Evolutionary conservation across 2,329 filamentous ascomycete species (phyloP).

Genomic region (Tolypocladium endophyticum): DNA sequence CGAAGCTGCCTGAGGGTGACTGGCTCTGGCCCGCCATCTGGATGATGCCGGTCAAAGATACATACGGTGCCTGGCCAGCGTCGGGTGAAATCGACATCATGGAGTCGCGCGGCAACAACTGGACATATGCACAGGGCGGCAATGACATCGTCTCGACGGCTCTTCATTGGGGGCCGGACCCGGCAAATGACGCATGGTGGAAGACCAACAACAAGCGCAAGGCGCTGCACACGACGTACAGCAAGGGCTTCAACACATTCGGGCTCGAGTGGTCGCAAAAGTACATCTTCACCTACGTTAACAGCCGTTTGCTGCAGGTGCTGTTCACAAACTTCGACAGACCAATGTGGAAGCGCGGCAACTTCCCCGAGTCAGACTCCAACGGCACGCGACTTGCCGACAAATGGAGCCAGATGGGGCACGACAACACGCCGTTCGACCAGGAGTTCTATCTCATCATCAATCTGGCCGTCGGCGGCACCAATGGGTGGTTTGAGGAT

Average conservation of each 20-base stretch:
- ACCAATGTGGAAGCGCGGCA: constrained; percentile 57
- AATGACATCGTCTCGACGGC: constrained; percentile 73
- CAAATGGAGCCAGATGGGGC: constrained; percentile 52
- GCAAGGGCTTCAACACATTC: constrained; percentile 60
- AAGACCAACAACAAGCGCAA: constrained; percentile 67
- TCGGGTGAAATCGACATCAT: constrained; percentile 80
- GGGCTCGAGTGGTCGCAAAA: constrained; percentile 82
- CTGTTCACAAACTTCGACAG: constrained; percentile 66
- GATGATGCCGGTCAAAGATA: constrained; percentile 67
- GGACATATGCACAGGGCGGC: constrained; percentile 63
- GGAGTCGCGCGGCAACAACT: constrained; percentile 75
- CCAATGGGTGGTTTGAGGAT: constrained; percentile 78
- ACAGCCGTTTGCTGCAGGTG: constrained; percentile 69
- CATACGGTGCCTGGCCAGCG: constrained; percentile 66
- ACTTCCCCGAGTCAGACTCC: constrained; percentile 50
- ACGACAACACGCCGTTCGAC: constrained; percentile 61
- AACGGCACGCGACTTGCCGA: constrained; percentile 58
- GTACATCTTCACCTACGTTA: constrained; percentile 80
- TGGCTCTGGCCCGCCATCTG: constrained; percentile 92
- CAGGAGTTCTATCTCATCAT: constrained; percentile 66
- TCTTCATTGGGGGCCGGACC: constrained; percentile 72
- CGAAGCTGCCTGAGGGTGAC: constrained; percentile 65
- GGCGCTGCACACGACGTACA: constrained; percentile 66
- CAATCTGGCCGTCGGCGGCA: constrained; percentile 65
- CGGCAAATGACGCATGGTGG: constrained; percentile 70